Percentiles rank a stretch among this genome's conserved stretches.
phyloP scores from a whole-genome alignment of 306 rosid species.

The Dryas octopetala region DNA sequence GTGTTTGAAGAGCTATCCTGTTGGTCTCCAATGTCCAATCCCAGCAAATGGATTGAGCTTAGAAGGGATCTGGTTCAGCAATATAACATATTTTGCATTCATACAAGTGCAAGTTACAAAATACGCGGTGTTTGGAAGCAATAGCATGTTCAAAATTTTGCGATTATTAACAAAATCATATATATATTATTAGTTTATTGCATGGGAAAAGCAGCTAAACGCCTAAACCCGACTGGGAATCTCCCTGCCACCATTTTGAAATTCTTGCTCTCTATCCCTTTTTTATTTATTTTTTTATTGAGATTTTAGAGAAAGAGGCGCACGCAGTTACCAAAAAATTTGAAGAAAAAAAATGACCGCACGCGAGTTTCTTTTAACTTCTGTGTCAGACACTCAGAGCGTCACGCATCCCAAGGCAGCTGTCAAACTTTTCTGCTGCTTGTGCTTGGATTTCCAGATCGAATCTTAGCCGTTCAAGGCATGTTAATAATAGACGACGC shows the following conservation, averaged over 20 bases:
- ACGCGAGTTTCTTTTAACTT: conserved; percentile 35
- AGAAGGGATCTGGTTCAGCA: neutral
- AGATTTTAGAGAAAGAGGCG: neutral
- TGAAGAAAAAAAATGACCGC: neutral
- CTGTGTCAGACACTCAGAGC: conserved; percentile 32
- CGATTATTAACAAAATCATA: neutral
- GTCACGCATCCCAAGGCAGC: conserved; percentile 20
- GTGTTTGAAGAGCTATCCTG: conserved; percentile 7
- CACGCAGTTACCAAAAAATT: conserved; percentile 6
- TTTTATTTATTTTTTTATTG: neutral
- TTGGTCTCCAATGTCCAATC: neutral
- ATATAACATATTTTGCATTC: neutral
- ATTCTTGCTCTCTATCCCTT: neutral
- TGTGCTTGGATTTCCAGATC: neutral
- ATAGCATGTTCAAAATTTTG: conserved; percentile 5
- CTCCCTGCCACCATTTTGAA: conserved; percentile 21
- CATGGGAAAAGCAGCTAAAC: conserved; percentile 13
- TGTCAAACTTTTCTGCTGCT: neutral
- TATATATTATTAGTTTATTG: neutral
- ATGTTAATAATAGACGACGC: no score
- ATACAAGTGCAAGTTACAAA: neutral
- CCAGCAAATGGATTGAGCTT: neutral
- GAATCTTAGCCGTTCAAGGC: conserved; percentile 25
- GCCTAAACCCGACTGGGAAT: conserved; percentile 12
- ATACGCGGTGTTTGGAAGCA: neutral